A percentile compares a stretch with the other conserved stretches of the same genome.
These are phyloP conservation scores for Aurantiochytrium sp. DNA, from an alignment of 108 stramenopile genomes.

Conservation along the genomic window DNA sequence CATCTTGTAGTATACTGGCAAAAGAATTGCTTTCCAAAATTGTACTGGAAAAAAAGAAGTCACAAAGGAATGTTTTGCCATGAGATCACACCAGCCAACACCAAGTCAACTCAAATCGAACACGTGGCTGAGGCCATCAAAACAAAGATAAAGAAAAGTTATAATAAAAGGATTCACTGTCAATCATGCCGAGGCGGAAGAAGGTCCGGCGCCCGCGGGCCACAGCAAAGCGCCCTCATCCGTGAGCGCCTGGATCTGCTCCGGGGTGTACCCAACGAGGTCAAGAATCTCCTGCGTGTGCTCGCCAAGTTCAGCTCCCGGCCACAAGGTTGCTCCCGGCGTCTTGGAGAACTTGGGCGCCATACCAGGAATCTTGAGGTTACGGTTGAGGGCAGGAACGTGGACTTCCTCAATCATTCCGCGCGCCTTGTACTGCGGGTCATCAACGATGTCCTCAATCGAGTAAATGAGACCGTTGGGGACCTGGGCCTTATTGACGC, in stretches of 20 bases:
- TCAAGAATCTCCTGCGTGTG: conserved; percentile 13
- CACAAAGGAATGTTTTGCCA: too few species aligned
- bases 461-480: conserved; percentile 4
- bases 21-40: too few species aligned
- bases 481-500: conserved; percentile 1
- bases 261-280: background rate
- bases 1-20: too few species aligned
- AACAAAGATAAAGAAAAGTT: too few species aligned
- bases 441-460: background rate
- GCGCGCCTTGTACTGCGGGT: background rate
- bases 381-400: background rate
- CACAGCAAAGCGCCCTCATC: background rate
- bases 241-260: background rate
- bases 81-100: too few species aligned
- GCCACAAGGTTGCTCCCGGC: background rate
- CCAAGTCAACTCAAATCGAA: too few species aligned
- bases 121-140: too few species aligned
- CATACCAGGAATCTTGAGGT: background rate
- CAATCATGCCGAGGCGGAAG: background rate
- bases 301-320: background rate
- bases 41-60: too few species aligned
- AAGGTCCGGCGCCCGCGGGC: background rate
- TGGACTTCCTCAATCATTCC: conserved; percentile 12
- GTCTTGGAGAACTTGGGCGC: background rate
- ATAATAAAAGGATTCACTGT: too few species aligned